These are phyloP conservation scores for Rhododendron vialii DNA, from an alignment of 148 eudicot genomes.

Conservation along the genomic window DNA sequence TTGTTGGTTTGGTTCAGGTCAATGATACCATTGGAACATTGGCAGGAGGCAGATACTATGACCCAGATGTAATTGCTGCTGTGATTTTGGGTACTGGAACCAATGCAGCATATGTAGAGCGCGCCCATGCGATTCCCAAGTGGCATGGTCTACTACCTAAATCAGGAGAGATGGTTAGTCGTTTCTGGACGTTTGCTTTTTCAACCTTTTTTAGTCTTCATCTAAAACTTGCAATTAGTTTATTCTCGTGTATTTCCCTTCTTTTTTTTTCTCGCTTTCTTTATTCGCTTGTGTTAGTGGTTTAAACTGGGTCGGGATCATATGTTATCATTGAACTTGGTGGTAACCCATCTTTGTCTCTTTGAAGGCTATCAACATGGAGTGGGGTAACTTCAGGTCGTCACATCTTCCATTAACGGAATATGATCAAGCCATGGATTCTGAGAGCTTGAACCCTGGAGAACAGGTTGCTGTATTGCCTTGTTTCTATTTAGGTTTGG, in stretches of 20 bases:
- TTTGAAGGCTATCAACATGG: conserved; percentile 83
- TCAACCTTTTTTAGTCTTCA: background rate
- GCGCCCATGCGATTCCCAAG: conserved; percentile 86
- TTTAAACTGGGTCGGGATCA: background rate
- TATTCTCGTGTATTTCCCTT: background rate
- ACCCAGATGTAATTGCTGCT: conserved; percentile 75
- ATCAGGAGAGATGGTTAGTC: conserved; percentile 83
- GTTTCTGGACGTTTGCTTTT: background rate
- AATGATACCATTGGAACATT: conserved; percentile 96
- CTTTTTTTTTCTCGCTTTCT: background rate
- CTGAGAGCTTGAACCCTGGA: conserved; percentile 83
- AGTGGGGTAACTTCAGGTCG: conserved; percentile 90
- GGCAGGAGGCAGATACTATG: conserved; percentile 73
- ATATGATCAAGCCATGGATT: conserved; percentile 63
- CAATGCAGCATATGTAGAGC: conserved; percentile 97
- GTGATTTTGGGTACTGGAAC: conserved; percentile 98
- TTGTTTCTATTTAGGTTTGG: background rate
- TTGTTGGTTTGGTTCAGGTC: conserved; percentile 44
- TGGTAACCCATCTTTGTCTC: background rate
- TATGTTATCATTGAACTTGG: background rate
- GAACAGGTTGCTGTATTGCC: conserved; percentile 52
- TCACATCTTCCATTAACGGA: conserved; percentile 81
- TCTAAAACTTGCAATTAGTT: background rate
- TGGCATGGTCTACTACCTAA: conserved; percentile 78
- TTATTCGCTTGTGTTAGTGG: background rate